A percentile compares a stretch with the other conserved stretches of the same genome.
Conservation (phyloP, 116 monocot species). For the Papilionanthe hybrid region DNA sequence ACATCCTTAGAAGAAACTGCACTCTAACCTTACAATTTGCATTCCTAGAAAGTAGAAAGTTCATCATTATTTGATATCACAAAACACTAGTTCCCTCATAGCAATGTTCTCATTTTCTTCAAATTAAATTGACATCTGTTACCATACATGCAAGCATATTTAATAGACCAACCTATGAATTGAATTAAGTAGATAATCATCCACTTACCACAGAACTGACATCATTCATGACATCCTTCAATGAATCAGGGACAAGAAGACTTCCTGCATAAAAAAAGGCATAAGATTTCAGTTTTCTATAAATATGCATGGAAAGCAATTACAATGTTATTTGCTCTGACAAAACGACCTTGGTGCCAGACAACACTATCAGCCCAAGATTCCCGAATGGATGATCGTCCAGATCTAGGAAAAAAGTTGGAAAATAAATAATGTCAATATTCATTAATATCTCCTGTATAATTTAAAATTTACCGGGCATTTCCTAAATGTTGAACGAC, state of each 20-base stretch:
- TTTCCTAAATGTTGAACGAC: background rate
- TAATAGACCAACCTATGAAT: background rate
- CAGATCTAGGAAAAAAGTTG: slow-evolving; percentile 57
- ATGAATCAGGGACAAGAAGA: slow-evolving; percentile 83
- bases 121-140: background rate
- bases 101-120: background rate
- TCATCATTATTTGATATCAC: background rate
- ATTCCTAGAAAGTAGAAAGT: background rate
- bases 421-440: background rate
- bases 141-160: background rate
- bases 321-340: background rate
- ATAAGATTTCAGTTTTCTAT: background rate
- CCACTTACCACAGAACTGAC: slow-evolving; percentile 76
- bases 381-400: slow-evolving; percentile 63
- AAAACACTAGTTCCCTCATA: background rate
- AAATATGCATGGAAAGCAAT: slow-evolving; percentile 6
- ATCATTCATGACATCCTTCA: slow-evolving; percentile 73
- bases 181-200: background rate
- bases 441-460: background rate
- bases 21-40: background rate
- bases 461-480: background rate
- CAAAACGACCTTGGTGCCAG: slow-evolving; percentile 75
- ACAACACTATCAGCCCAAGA: slow-evolving; percentile 79
- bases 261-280: slow-evolving; percentile 49
- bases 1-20: background rate